These are phyloP conservation scores for Camellia japonica DNA, from an alignment of 148 eudicot species.

Conservation along the genomic window DNA sequence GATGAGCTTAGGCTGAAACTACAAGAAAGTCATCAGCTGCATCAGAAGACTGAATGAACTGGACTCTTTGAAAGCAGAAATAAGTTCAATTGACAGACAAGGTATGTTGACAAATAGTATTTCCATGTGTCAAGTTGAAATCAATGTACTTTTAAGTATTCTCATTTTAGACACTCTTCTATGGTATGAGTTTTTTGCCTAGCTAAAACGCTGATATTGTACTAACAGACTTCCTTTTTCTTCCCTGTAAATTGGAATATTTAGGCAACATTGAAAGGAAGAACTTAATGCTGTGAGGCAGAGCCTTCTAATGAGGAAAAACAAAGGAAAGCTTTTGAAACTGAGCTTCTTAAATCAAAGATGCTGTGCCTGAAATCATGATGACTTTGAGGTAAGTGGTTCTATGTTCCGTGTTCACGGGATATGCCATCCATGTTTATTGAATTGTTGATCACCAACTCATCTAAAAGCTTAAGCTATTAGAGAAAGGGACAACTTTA, in stretches of 20 bases:
- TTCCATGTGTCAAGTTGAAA: neutral
- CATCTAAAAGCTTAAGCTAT: too few relatives aligned
- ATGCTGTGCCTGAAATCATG: slow-evolving; percentile 60
- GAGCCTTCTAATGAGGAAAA: slow-evolving; percentile 57
- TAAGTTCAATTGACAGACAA: slow-evolving; percentile 49
- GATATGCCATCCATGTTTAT: neutral
- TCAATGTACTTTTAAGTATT: neutral
- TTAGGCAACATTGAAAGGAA: slow-evolving; percentile 46
- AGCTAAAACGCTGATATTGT: slow-evolving; percentile 9
- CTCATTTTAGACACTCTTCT: neutral
- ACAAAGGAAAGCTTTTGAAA: slow-evolving; percentile 59
- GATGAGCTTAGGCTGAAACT: slow-evolving; percentile 45
- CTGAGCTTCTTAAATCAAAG: slow-evolving; percentile 50
- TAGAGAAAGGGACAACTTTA: too few relatives aligned
- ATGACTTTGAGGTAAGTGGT: slow-evolving; percentile 59
- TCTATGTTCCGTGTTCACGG: neutral
- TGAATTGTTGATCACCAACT: too few relatives aligned
- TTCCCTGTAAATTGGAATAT: slow-evolving; percentile 15
- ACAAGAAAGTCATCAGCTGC: slow-evolving; percentile 47
- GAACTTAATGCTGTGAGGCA: slow-evolving; percentile 58
- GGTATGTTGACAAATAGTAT: slow-evolving; percentile 35
- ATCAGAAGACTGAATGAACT: slow-evolving; percentile 48
- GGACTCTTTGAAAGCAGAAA: slow-evolving; percentile 51
- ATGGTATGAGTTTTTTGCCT: neutral
- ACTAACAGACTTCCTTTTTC: neutral